Evolutionary conservation across 768 basidiomycete species (phyloP), one percentile per base, ranked within the genome.

Genomic region (Mycena metata): DNA sequence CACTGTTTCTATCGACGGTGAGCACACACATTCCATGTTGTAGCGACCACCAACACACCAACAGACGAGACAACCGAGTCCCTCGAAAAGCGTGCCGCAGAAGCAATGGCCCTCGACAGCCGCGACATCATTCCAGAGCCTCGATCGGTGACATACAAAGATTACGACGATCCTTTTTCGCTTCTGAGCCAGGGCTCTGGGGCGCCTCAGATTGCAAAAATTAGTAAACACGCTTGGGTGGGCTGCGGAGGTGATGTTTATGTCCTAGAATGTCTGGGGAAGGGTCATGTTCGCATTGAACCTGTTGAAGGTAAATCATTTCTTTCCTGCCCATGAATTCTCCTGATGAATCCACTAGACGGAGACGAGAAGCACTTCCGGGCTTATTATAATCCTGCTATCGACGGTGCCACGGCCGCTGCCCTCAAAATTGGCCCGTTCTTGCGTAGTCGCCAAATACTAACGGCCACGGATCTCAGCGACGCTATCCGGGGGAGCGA

Each of bases 221-320:
- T 92, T 45, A 95, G 89, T 69, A 78, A 73, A 21, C 83, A 87
- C 70, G 88, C 92, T 7, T 96, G 96, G 96, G 91, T 97, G 10
- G 88, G 88, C 3, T 94, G 93, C 72, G 93, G 95, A 9, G 81
- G 83, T 5, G 85, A 89, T 41, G 77, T 88, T 17, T 93, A 91
- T 76, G 86, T 96, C 10, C 82, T 96, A 2, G 92, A 94, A 74
- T 90, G 90, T 69, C 77, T 93, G n/a, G 88, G 87, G 15, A 86
- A 85, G 68, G 94, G 94, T 2, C 84, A 86, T 72, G 81, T 96
- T 56, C 88, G 89, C 46, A 82, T 96, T 16, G 87, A 89, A 64
- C 85, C 82, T 5, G 73, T 76, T 1, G 60, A 79, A 55, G 81
- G 74, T 58, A 76, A 79, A 39, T 65, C 36, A 30, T 46, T 11